Percentiles rank a stretch among this genome's conserved stretches.
phyloP scores from a whole-genome alignment of 1,284 basidiomycete genomes.

The Veloboletus limbatus region DNA sequence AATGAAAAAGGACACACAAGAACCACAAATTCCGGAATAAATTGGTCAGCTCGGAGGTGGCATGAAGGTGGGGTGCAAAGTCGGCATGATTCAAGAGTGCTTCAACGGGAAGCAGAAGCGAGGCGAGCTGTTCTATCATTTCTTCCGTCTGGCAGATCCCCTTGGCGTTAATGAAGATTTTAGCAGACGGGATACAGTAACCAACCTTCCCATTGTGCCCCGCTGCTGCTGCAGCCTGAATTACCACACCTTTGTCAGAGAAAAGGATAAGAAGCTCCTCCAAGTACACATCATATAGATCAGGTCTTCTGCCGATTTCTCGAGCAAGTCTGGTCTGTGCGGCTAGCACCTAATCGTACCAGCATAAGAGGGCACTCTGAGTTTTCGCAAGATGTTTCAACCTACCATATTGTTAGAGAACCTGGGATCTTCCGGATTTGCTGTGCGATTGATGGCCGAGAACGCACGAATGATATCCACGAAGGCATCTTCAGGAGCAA shows the following conservation, averaged over 20 bases:
- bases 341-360: constrained; percentile 60
- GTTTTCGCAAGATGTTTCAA: neutral
- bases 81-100: constrained; percentile 78
- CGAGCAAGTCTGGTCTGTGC: constrained; percentile 87
- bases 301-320: constrained; percentile 68
- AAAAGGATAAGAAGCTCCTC: constrained; percentile 84
- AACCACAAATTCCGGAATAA: constrained; percentile 97
- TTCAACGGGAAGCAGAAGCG: constrained; percentile 87
- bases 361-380: neutral
- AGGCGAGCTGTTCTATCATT: constrained; percentile 82
- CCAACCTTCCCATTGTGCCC: constrained; percentile 64
- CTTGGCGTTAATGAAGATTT: constrained; percentile 9
- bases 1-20: constrained; percentile 82
- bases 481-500: constrained; percentile 76
- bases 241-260: constrained; percentile 87
- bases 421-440: constrained; percentile 81
- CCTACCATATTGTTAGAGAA: constrained; percentile 82
- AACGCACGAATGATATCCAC: constrained; percentile 84
- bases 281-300: constrained; percentile 80
- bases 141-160: constrained; percentile 61
- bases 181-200: constrained; percentile 6
- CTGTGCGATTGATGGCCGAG: constrained; percentile 81
- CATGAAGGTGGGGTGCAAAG: constrained; percentile 61
- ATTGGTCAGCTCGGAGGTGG: constrained; percentile 66
- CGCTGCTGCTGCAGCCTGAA: constrained; percentile 75